A percentile compares a stretch with the other conserved stretches of the same genome.
Evolutionary conservation across 225 moss, liverwort and hornwort species (phyloP).

Genomic region (Straminergon stramineum): DNA sequence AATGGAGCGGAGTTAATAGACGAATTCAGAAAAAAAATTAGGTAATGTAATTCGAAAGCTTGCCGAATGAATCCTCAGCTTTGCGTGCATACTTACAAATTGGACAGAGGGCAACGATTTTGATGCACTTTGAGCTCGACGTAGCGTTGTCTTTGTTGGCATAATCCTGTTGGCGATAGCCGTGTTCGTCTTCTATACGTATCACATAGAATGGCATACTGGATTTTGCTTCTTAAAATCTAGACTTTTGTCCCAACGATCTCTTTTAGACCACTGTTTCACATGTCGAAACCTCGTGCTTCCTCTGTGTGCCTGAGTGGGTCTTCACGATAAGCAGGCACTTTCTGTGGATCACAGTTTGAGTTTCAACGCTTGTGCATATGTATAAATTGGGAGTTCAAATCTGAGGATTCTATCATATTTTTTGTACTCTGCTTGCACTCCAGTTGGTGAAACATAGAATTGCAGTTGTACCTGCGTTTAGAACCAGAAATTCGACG

Average conservation of each 20-base stretch:
- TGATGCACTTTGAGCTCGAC: neutral
- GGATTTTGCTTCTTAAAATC: neutral
- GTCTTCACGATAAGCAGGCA: neutral
- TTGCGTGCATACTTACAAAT: neutral
- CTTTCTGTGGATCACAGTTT: neutral
- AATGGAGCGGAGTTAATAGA: conserved; percentile 29
- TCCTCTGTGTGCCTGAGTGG: neutral
- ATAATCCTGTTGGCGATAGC: neutral
- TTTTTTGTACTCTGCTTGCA: conserved; percentile 32
- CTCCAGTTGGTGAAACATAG: conserved; percentile 25
- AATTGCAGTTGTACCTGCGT: conserved; percentile 43
- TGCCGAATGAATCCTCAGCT: neutral
- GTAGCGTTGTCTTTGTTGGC: neutral
- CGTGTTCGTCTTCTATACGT: neutral
- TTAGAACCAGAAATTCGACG: neutral
- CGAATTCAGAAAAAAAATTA: neutral
- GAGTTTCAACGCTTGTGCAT: conserved; percentile 27
- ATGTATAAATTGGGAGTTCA: conserved; percentile 28
- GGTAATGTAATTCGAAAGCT: neutral
- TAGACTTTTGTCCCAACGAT: neutral
- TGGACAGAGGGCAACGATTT: neutral
- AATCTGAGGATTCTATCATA: conserved; percentile 23
- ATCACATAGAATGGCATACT: neutral
- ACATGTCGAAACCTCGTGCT: neutral
- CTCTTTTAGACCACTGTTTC: neutral